Evolutionary conservation across 345 rosid species (phyloP).

Genomic region (Limnanthes douglasii): DNA sequence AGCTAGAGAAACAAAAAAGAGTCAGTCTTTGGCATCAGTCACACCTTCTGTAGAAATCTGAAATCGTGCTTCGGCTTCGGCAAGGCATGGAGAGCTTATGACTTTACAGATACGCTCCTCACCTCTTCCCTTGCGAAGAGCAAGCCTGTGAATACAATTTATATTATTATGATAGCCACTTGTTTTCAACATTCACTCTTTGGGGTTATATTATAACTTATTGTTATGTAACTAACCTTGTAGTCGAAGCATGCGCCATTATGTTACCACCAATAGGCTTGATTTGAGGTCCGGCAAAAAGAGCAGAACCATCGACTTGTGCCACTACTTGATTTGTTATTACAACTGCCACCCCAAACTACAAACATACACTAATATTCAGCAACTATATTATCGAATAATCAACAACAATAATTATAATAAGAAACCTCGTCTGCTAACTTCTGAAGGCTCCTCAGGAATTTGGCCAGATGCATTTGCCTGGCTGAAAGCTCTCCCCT

Average conservation of each 20-base stretch:
- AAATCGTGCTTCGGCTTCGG: constrained; percentile 91
- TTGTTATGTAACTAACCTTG: constrained; percentile 34
- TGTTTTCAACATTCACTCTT: not conserved
- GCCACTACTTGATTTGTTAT: constrained; percentile 96
- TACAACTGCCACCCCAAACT: constrained; percentile 96
- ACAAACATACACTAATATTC: constrained; percentile 4
- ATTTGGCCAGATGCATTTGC: constrained; percentile 99
- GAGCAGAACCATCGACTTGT: constrained; percentile 94
- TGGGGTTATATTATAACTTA: not conserved
- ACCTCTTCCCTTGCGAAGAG: constrained; percentile 87
- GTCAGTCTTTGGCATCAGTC: constrained; percentile 70
- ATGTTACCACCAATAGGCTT: constrained; percentile 96
- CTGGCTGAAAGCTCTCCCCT: constrained; percentile 94
- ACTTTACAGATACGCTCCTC: constrained; percentile 96
- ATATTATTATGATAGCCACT: not conserved
- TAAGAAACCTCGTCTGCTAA: constrained; percentile 98
- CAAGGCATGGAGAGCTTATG: constrained; percentile 88
- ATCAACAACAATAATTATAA: constrained; percentile 25
- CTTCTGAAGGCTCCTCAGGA: constrained; percentile 90
- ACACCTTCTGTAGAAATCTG: constrained; percentile 83
- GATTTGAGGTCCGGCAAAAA: constrained; percentile 95
- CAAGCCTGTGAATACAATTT: constrained; percentile 29
- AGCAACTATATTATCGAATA: not conserved
- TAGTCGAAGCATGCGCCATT: constrained; percentile 98
- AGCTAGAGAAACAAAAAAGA: no score